These are phyloP conservation scores for Saussurea involucrata DNA, from an alignment of 129 eudicot genomes.

Conservation along the genomic window DNA sequence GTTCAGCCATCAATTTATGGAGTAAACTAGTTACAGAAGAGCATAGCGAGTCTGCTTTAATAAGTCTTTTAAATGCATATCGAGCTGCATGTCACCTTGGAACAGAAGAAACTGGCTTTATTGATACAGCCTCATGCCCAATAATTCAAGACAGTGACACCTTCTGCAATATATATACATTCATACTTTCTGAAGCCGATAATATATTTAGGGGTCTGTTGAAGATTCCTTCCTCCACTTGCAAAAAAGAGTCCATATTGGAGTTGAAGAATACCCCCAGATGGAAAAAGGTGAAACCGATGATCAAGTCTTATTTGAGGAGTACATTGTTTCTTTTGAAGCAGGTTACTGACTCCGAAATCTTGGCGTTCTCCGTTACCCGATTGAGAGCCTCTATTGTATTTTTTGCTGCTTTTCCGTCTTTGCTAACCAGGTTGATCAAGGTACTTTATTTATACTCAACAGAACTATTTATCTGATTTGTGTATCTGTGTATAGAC, in stretches of 20 bases:
- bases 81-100: conserved; percentile 93
- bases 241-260: conserved; percentile 56
- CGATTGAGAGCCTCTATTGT: conserved; percentile 62
- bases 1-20: conserved; percentile 45
- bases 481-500: neutral
- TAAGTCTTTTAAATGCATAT: conserved; percentile 71
- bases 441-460: conserved; percentile 45
- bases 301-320: conserved; percentile 74
- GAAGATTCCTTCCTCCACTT: conserved; percentile 51
- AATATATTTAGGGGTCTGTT: conserved; percentile 54
- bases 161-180: conserved; percentile 51
- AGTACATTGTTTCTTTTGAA: conserved; percentile 74
- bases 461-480: neutral
- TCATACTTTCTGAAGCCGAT: conserved; percentile 77
- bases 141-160: conserved; percentile 55
- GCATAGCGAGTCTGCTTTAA: conserved; percentile 51
- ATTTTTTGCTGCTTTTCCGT: conserved; percentile 79
- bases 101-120: conserved; percentile 42
- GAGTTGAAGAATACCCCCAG: conserved; percentile 61
- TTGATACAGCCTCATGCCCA: conserved; percentile 20
- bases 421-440: conserved; percentile 60
- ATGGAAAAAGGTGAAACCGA: conserved; percentile 71
- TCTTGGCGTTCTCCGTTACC: conserved; percentile 53
- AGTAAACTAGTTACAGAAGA: conserved; percentile 53
- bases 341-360: conserved; percentile 73